Base-by-base conservation (phyloP, 2,329 filamentous ascomycete species). In the Cladophialophora exuberans region DNA sequence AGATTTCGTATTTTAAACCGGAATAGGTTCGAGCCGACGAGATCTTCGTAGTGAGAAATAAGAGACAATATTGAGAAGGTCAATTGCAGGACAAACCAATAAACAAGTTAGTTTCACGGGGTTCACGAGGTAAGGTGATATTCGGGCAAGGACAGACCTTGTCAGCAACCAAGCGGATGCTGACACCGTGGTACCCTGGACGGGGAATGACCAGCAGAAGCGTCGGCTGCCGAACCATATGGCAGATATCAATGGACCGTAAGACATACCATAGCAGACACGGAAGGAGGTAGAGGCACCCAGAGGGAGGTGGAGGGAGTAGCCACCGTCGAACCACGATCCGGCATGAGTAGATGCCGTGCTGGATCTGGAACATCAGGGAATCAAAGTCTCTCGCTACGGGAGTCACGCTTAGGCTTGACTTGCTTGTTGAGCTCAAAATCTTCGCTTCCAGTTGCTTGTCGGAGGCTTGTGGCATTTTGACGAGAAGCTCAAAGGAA, bases 351-450 rank as follows among this genome's bases (percentile, higher is more conserved):
- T 7, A 35, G 6, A 9, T 41, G 43, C 30, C 31, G 51, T 35
- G 47, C 28, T 31, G 18, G 42, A 47, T 46, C 51, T 54, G 51
- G 51, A 54, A 54, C 50, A 41, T 23, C 39, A 20, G 33, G 17
- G n/a, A 22, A n/a, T 15, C 17, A 33, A 25, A 25, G 22, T 11
- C 15, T 20, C n/a, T 36, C 7, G 4, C 17, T 45, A n/a, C n/a
- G n/a, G n/a, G n/a, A n/a, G n/a, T n/a, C n/a, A n/a, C n/a, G n/a
- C n/a, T 35, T 47, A 47, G 50, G 50, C 50, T 53, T 33, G 15
- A 17, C 22, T 38, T 53, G 42, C 42, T 42, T 6, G 2, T 52
- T 23, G 13, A n/a, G 26, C 18, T 2, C n/a, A 9, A n/a, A n/a
- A n/a, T n/a, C 23, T 36, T 48, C 20, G 45, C 45, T 23, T 36